Base-by-base conservation (phyloP, 2,329 filamentous ascomycete genomes). In the Alternaria panax region DNA sequence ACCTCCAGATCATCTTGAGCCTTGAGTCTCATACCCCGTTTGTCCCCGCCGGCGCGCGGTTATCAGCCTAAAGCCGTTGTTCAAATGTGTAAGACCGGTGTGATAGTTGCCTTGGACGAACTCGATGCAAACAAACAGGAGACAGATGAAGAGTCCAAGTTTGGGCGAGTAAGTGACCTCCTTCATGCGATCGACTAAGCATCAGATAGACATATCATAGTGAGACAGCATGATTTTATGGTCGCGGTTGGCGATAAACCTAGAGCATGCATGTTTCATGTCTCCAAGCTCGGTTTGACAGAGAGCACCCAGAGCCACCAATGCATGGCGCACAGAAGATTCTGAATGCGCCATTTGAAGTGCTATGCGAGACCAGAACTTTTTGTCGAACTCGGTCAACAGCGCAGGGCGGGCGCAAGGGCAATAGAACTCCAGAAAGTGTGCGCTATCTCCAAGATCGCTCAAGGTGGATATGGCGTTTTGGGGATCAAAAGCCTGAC, bases 71-170 rank as follows among this genome's bases (percentile, higher is more conserved):
- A 83, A 54, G 0, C 83, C 82, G 40, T 74, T 81, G n/a, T 75
- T 73, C 7, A 84, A 73, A 63, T 84, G 82, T 4, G 67, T 64
- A 28, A 79, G 75, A 12, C 76, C 81, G 0, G 78, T 72, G 11
- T 71, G 64, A 47, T 80, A 80, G 30, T 80, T 77, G 1, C 79
- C 81, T 12, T 78, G 75, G 4, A 83, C 59, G 28, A 79, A 77
- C 54, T 83, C 81, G 42, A 83, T 72, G 51, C 75, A 79, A 5
- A 81, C 70, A 60, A 83, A 83, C 1, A 82, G 55, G 50, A 82
- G 63, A 53, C 81, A 83, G 3, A 78, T 74, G 45, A 82, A 79
- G 20, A 83, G 71, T 3, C 75, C 75, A n/a, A 74, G 62, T 46
- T 75, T 68, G 2, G 79, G 69, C 5, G 73, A 71, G 4, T 77